Percentiles rank a stretch among this genome's conserved stretches.
Evolutionary conservation across 768 basidiomycete genomes (phyloP).

Genomic region (Termitomyces sp.): DNA sequence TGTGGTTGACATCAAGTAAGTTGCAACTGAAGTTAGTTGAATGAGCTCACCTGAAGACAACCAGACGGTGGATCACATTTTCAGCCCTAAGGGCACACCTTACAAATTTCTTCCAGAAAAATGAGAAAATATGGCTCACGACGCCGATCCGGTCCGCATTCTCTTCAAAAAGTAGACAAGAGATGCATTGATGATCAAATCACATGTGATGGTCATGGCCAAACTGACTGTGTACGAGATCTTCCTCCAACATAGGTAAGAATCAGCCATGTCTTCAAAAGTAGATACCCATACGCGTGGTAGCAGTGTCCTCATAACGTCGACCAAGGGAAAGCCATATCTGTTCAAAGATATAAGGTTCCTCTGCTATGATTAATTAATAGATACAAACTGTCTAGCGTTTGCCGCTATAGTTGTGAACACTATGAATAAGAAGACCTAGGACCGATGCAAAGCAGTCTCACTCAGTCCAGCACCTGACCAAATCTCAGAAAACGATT

Average conservation of each 20-base stretch:
- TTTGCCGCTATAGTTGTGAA: neutral
- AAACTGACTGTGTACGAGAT: neutral
- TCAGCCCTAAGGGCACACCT: too few species aligned
- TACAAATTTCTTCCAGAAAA: too few species aligned
- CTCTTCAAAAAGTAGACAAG: too few species aligned
- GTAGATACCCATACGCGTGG: neutral
- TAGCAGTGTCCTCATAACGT: neutral
- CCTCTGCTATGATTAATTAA: too few species aligned
- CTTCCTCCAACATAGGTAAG: neutral
- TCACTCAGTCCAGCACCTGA: neutral
- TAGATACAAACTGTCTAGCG: neutral
- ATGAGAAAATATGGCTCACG: too few species aligned
- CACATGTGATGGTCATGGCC: neutral
- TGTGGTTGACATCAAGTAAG: too few species aligned
- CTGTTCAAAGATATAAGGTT: neutral
- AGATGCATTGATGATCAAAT: neutral
- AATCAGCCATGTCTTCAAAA: neutral
- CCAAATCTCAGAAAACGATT: neutral
- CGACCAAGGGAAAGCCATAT: neutral
- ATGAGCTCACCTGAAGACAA: too few species aligned
- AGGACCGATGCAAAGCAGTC: neutral
- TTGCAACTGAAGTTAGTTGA: too few species aligned
- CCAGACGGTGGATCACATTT: too few species aligned
- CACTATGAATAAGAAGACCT: neutral
- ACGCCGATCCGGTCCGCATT: too few species aligned